A percentile compares a stretch with the other conserved stretches of the same genome.
Evolutionary conservation across 768 basidiomycete genomes (phyloP).

Genomic region (Mycena alexandri): DNA sequence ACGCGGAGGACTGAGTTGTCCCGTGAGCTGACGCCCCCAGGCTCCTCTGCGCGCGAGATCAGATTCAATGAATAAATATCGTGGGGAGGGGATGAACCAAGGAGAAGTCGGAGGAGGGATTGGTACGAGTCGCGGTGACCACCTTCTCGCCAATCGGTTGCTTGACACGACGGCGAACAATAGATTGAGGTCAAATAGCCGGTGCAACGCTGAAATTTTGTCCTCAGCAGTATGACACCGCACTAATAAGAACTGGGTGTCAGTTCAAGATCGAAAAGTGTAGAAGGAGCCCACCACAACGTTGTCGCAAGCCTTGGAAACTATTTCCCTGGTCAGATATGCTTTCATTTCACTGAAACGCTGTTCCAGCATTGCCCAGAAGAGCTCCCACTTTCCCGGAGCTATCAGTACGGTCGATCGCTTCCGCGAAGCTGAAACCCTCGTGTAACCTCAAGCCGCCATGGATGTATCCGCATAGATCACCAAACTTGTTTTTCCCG

Average conservation of each 20-base stretch:
- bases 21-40: neutral
- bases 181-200: neutral
- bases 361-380: neutral
- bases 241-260: neutral
- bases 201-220: neutral
- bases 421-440: neutral
- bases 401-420: slow-evolving; percentile 6
- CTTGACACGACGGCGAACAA: neutral
- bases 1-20: slow-evolving; percentile 2
- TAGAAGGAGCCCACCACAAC: neutral
- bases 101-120: neutral
- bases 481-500: neutral
- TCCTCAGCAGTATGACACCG: neutral
- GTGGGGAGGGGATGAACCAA: neutral
- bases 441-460: neutral
- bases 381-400: neutral
- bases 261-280: neutral
- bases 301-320: neutral
- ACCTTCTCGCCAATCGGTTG: neutral
- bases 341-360: neutral
- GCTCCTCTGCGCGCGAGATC: neutral
- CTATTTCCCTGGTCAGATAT: neutral
- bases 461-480: neutral
- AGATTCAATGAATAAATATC: neutral
- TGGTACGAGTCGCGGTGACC: neutral